These are phyloP conservation scores for Hymenoscyphus scutula DNA, from an alignment of 2,329 filamentous ascomycete species.

Conservation along the genomic window DNA sequence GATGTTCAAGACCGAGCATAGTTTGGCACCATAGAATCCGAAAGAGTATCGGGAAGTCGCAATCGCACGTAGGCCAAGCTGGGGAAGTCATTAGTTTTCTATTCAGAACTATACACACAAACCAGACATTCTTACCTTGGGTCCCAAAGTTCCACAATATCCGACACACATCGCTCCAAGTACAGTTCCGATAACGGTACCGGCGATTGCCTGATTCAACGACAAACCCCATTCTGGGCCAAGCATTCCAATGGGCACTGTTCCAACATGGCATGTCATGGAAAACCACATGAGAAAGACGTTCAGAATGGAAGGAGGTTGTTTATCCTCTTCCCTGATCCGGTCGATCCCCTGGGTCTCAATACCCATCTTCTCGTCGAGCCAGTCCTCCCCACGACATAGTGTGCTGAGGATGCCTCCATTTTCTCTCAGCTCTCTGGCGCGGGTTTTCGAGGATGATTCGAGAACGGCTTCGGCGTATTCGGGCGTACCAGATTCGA, in stretches of 20 bases:
- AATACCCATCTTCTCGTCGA: conserved; percentile 46
- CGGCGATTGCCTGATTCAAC: conserved; percentile 43
- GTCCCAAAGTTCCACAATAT: conserved; percentile 43
- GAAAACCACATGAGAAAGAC: conserved; percentile 46
- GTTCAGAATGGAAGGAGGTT: conserved; percentile 42
- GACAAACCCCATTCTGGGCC: conserved; percentile 48
- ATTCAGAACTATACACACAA: not conserved
- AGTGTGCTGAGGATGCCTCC: conserved; percentile 30
- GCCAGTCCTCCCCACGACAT: conserved; percentile 39
- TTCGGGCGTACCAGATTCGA: conserved; percentile 26
- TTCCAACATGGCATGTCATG: conserved; percentile 42
- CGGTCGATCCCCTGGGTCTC: conserved; percentile 48
- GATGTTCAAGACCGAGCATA: conserved; percentile 46
- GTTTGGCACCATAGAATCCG: conserved; percentile 49
- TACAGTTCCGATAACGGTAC: conserved; percentile 41
- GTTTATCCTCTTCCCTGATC: conserved; percentile 44
- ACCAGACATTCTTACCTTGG: conserved; percentile 34
- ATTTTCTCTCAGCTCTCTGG: conserved; percentile 27
- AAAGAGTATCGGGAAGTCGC: conserved; percentile 46
- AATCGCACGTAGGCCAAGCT: conserved; percentile 43
- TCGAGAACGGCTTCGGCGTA: conserved; percentile 9
- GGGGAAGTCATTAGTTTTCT: not conserved
- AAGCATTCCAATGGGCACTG: conserved; percentile 42
- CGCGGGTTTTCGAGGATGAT: conserved; percentile 24
- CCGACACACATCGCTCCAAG: conserved; percentile 42